Conservation (phyloP, 2,329 filamentous ascomycete species). For the Scytalidium lignicola region DNA sequence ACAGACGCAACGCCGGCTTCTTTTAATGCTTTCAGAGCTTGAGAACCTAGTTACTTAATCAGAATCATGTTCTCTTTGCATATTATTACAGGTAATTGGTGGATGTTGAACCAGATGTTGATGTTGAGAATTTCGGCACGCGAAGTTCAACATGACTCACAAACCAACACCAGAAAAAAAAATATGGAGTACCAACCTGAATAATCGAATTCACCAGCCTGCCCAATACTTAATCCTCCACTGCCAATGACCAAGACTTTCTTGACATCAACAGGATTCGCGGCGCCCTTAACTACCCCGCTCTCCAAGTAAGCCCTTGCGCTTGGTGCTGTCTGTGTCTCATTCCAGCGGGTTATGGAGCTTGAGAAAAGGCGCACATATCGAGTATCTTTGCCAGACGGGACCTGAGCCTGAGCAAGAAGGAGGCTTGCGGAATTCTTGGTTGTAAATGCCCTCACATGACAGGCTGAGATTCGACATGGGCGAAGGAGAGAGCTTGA, state of each 20-base stretch:
- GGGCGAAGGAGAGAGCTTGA: constrained; percentile 27
- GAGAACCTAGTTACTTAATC: constrained; percentile 60
- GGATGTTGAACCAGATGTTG: background rate
- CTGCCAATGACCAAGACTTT: constrained; percentile 96
- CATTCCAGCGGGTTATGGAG: constrained; percentile 17
- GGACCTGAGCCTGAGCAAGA: constrained; percentile 15
- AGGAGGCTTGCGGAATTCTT: constrained; percentile 19
- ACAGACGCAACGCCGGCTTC: constrained; percentile 89
- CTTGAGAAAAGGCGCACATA: constrained; percentile 26
- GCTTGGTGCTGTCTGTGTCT: constrained; percentile 66
- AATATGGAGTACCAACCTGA: constrained; percentile 60
- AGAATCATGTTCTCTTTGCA: no score
- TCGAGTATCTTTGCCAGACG: constrained; percentile 18
- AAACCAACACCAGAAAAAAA: background rate
- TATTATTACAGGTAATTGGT: background rate
- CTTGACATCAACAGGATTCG: constrained; percentile 81
- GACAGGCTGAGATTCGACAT: constrained; percentile 18
- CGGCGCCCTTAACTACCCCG: constrained; percentile 73
- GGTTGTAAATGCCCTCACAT: constrained; percentile 23
- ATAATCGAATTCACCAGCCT: constrained; percentile 98
- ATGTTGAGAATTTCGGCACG: background rate
- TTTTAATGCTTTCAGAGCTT: constrained; percentile 94
- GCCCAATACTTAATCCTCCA: constrained; percentile 92
- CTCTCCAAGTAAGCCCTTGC: constrained; percentile 85
- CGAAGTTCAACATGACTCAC: background rate